Conservation (phyloP, 345 rosid genomes). For the Populus pruinosa region DNA sequence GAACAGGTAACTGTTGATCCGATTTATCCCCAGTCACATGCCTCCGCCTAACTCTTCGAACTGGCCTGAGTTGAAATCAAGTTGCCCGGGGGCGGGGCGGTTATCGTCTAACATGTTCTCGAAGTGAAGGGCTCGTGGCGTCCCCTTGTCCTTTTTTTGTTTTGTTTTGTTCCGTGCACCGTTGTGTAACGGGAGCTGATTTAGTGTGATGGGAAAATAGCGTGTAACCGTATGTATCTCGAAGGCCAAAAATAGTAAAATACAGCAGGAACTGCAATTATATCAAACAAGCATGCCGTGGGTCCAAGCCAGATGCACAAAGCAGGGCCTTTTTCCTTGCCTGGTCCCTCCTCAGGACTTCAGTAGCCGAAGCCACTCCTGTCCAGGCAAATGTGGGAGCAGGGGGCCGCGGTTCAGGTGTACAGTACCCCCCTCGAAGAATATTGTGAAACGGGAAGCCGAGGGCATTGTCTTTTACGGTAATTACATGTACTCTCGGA, state of each 20-base stretch:
- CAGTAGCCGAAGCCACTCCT: too few relatives aligned
- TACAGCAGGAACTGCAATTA: too few relatives aligned
- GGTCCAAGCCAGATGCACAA: too few relatives aligned
- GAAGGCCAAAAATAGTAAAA: background rate
- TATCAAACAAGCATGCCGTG: too few relatives aligned
- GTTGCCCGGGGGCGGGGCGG: background rate
- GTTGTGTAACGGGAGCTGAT: background rate
- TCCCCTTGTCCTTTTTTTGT: background rate
- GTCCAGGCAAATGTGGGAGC: too few relatives aligned
- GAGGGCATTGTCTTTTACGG: background rate
- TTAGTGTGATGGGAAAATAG: too few relatives aligned
- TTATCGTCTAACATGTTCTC: background rate
- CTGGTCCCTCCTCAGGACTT: too few relatives aligned
- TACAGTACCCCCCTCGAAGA: background rate
- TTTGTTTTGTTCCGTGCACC: background rate
- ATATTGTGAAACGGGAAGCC: background rate
- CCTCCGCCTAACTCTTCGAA: background rate
- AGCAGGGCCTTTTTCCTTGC: too few relatives aligned
- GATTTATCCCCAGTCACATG: slow-evolving; percentile 3
- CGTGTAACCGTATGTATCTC: accelerated
- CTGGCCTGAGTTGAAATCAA: background rate
- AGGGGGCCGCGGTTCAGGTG: background rate
- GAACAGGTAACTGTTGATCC: slow-evolving; percentile 2
- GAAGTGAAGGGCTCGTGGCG: background rate
- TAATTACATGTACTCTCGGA: background rate